Base-by-base conservation (phyloP, 106 monocot species). In the Apostasia shenzhenica region DNA sequence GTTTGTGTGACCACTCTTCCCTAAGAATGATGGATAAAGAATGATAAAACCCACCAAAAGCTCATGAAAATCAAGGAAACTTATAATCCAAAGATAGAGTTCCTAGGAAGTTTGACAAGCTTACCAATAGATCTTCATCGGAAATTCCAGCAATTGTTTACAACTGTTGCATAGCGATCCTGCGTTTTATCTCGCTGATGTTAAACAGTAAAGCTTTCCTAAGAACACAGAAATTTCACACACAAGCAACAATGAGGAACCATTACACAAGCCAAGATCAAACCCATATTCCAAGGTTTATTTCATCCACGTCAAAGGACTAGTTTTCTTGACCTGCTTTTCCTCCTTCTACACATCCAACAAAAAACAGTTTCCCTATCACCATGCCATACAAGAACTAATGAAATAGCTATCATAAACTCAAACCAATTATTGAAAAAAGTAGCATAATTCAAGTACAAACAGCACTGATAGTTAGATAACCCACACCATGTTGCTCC, bases 81-180 rank as follows among this genome's bases (percentile, higher is more conserved):
- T 26, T 26, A 26, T 44, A 62, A 62, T 9, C 9, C n/a, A n/a
- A 62, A 5, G 8, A 13, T 13, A 11, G 3, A n/a, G n/a, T n/a
- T n/a, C n/a, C n/a, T n/a, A n/a, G n/a, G n/a, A n/a, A n/a, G n/a
- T n/a, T n/a, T n/a, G n/a, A n/a, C n/a, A n/a, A 72, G 56, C 82
- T 80, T 75, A 89, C 93, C n/a, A n/a, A 93, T 89, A 97, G 87
- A 78, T 86, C 97, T 10, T 86, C 85, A 50, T 97, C 97, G 53
- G 97, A 85, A 73, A 86, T 87, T 76, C 92, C 92, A 57, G 85
- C 78, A 80, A 97, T 54, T 92, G 92, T 63, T 97, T 97, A 68
- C 67, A 85, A 73, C 86, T 92, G 74, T 97, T 66, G 97, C 97
- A 87, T 92, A 70, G 97, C n/a, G n/a, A 97, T 89, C 97, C 97